Evolutionary conservation across 129 eudicot genomes (phyloP).

Genomic region (Ambrosia trifida): DNA sequence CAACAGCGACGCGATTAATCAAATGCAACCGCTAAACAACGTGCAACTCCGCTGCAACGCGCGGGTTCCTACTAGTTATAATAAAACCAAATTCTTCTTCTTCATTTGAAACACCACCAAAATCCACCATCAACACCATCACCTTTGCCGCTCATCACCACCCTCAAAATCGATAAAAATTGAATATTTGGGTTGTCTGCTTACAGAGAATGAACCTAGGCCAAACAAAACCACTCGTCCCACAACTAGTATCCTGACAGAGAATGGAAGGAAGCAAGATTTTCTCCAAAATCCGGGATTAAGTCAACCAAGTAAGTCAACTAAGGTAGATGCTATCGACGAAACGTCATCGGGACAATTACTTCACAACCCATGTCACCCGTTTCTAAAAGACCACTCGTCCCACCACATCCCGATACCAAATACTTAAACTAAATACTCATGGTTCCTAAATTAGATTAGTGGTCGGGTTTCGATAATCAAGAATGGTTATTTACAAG

Average conservation of each 20-base stretch:
- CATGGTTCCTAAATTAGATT: constrained; percentile 40
- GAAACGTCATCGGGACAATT: constrained; percentile 40
- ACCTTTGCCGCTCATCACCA: too few species aligned
- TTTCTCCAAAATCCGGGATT: constrained; percentile 24
- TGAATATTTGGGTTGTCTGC: not conserved
- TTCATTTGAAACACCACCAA: too few species aligned
- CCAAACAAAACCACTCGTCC: constrained; percentile 55
- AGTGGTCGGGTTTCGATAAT: constrained; percentile 49
- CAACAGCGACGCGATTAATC: too few species aligned
- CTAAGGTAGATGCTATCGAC: constrained; percentile 17
- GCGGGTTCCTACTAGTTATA: too few species aligned
- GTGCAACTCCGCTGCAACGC: too few species aligned
- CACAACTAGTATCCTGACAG: constrained; percentile 37
- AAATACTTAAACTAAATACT: constrained; percentile 52
- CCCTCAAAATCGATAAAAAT: not conserved
- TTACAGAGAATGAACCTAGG: constrained; percentile 53
- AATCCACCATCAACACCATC: too few species aligned
- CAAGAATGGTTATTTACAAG: constrained; percentile 62
- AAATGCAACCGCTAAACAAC: too few species aligned
- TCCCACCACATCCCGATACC: constrained; percentile 66
- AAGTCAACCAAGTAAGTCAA: constrained; percentile 26
- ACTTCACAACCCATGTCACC: constrained; percentile 26
- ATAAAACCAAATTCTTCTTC: too few species aligned
- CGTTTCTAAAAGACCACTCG: constrained; percentile 28
- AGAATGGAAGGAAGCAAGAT: constrained; percentile 42